phyloP scores from a whole-genome alignment of 2,329 filamentous ascomycete genomes.

The Aspergillus eucalypticola region DNA sequence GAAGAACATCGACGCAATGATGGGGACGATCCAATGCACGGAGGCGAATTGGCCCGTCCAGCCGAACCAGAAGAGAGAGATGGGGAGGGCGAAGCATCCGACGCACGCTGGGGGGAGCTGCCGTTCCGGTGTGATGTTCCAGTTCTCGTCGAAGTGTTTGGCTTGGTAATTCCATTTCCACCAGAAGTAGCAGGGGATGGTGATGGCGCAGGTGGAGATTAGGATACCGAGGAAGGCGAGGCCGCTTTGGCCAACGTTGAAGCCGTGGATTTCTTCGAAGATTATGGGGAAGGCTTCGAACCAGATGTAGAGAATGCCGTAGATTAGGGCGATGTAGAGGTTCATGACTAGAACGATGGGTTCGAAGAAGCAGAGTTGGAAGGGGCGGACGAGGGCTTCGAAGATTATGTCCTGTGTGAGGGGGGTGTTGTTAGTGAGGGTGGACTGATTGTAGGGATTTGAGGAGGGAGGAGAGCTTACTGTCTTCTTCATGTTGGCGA shows the following conservation, averaged over 20 bases:
- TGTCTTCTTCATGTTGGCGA: conserved; percentile 32
- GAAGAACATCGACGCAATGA: conserved; percentile 64
- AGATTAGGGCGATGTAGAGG: conserved; percentile 27
- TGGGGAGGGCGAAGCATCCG: conserved; percentile 59
- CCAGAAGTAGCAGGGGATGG: conserved; percentile 43
- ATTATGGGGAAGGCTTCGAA: conserved; percentile 52
- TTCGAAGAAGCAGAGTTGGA: conserved; percentile 31
- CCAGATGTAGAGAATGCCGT: conserved; percentile 29
- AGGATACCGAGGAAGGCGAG: conserved; percentile 28
- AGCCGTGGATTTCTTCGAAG: conserved; percentile 26
- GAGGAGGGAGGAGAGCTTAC: conserved; percentile 1
- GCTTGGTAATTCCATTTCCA: conserved; percentile 26
- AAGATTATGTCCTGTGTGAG: conserved; percentile 36
- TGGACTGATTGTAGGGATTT: too few relatives aligned
- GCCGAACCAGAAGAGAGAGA: conserved; percentile 68
- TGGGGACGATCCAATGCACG: conserved; percentile 65
- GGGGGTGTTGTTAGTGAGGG: neutral
- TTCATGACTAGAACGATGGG: conserved; percentile 25
- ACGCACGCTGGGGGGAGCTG: conserved; percentile 66
- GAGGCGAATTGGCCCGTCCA: conserved; percentile 62
- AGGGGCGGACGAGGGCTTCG: conserved; percentile 46
- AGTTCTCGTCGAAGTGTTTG: conserved; percentile 13
- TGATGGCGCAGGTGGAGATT: conserved; percentile 33
- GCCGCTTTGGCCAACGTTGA: conserved; percentile 36
- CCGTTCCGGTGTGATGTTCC: conserved; percentile 25